Evolutionary conservation across 2,329 filamentous ascomycete species (phyloP), one percentile per base, ranked within the genome.

Genomic region (Pseudogymnoascus sp.): DNA sequence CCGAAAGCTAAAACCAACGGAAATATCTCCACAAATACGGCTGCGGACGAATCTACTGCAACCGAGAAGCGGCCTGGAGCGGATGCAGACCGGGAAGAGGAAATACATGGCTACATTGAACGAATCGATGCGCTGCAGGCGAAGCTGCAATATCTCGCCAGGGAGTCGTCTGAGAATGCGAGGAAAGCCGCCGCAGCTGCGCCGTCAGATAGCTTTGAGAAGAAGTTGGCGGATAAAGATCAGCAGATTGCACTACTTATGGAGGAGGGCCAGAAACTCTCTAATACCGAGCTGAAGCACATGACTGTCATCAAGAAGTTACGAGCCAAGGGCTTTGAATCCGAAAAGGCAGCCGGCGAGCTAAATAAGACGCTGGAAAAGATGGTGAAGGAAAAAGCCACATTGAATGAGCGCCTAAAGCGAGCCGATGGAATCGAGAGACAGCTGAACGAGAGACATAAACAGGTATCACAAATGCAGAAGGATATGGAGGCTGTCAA

Each of bases 81-180:
- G 12, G 58, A 38, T 29, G 58, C 58, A 26, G 82, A 86, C 65
- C 84, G 90, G 67, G 88, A 93, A 63, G 90, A 94, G 68, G 94
- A 97, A 72, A 82, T 92, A 41, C 86, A 94, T 69, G 83, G 82
- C 59, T 91, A 96, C 66, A 82, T 93, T 6, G 94, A 99, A 75
- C 86, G 89, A 37, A 94, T 97, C 62, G 94, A 99, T 77, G 89
- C 92, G 3, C 77, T 99, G 1, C 91, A 97, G 73, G 86, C 91
- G 6, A 97, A 99, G 72, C 78, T 99, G 29, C 88, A 92, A 67
- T 97, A 95, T 70, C 78, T 99, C 11, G 87, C 92, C 2, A 88
- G 88, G 65, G 89, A 92, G 70, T 87, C 90, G 11, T 84, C 89
- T 0, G 88, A 92, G 33, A 81, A 87, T 0, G 91, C 94, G 1